Evolutionary conservation across 805 yeast species (phyloP), one percentile per base, ranked within the genome.

Genomic region (Kluyveromyces starmeri): DNA sequence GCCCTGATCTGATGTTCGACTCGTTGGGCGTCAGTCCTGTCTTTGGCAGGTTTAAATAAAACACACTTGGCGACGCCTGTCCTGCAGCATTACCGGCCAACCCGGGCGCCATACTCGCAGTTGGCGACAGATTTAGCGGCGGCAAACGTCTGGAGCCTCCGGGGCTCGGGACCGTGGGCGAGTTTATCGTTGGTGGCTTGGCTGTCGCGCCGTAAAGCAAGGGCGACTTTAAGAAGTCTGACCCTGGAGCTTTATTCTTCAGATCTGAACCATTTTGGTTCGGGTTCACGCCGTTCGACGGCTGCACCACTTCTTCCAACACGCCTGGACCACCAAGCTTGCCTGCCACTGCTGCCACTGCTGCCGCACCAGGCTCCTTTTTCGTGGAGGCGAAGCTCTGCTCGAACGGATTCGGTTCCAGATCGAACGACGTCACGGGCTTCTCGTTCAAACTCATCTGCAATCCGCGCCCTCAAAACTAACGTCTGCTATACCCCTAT

Each of bases 341-440:
- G n/a, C 26, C 13, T 23, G 14, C 26, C 5, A 23, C n/a, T 6
- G 14, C n/a, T 5, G 26, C 26, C 5, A n/a, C 13, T 7, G 5
- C 13, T 7, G 13, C n/a, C 10, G 23, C 23, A 20, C 8, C 23
- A 20, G n/a, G 26, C 7, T 36, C 22, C 28, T 45, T 46, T 35
- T 52, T 45, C 3, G 52, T 76, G 2, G 75, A 61, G n/a, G 92
- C 96, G 62, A 89, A 89, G 33, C 95, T 83, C 57, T 81, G 83
- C 58, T 89, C 98, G 54, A 89, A 89, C 4, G 96, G 96, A 50
- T 89, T 89, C 7, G 92, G 95, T 57, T 92, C 98, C 39, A 86
- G 64, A 41, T 80, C 89, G 48, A 84, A 73, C 26, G 83, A 46
- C 2, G 61, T 53, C 23, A 47, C 47, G 10, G 33, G 15, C 19